Evolutionary conservation across 1,284 basidiomycete species (phyloP).

Genomic region (Chalciporus piperatoides): DNA sequence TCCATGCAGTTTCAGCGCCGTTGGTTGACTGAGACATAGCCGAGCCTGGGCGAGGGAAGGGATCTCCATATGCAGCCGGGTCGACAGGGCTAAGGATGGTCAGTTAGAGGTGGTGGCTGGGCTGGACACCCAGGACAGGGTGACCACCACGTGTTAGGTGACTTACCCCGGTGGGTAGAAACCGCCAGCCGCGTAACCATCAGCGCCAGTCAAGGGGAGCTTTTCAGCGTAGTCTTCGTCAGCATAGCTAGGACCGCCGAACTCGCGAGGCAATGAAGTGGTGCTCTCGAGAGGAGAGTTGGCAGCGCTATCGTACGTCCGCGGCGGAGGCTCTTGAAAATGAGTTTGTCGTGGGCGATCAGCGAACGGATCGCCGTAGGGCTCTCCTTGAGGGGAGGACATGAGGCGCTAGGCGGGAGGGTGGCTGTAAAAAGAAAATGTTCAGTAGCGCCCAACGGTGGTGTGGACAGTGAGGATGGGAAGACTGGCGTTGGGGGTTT

Average conservation of each 20-base stretch:
- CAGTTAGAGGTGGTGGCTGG: neutral
- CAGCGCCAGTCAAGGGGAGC: constrained; percentile 58
- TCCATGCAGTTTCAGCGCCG: constrained; percentile 73
- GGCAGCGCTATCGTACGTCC: constrained; percentile 40
- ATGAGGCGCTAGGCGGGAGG: constrained; percentile 32
- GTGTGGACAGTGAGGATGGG: constrained; percentile 8
- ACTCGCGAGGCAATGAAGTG: constrained; percentile 52
- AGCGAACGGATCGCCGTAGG: constrained; percentile 63
- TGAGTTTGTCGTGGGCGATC: constrained; percentile 59
- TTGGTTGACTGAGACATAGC: constrained; percentile 61
- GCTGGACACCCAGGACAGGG: neutral
- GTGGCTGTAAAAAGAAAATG: constrained; percentile 12
- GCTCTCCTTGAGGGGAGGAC: constrained; percentile 45
- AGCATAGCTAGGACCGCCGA: constrained; percentile 43
- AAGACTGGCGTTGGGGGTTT: constrained; percentile 19
- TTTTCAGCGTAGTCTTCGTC: constrained; percentile 73
- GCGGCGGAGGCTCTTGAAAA: constrained; percentile 51
- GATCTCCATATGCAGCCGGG: constrained; percentile 63
- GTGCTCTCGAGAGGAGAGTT: constrained; percentile 52
- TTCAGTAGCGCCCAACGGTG: constrained; percentile 12
- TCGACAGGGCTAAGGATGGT: constrained; percentile 47
- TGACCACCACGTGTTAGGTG: neutral
- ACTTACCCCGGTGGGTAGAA: constrained; percentile 72
- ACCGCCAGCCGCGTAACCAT: constrained; percentile 49
- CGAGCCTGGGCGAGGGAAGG: constrained; percentile 62